Percentiles rank a stretch among this genome's conserved stretches.
Evolutionary conservation across 331 rosid species (phyloP).

Genomic region (Rhamnella rubrinervis): DNA sequence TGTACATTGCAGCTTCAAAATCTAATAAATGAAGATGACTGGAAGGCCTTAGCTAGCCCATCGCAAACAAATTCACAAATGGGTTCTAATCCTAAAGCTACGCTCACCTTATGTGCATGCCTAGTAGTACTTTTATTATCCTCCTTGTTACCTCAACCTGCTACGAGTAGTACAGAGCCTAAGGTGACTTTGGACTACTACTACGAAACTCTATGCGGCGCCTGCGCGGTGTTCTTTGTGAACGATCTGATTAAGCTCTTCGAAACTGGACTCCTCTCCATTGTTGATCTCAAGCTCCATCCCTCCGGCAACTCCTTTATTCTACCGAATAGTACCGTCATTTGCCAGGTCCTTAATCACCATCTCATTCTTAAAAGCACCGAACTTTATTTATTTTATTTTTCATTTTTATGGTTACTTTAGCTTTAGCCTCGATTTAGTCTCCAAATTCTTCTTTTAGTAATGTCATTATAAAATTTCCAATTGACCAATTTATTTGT

Average conservation of each 20-base stretch:
- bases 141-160: not conserved
- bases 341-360: conserved; percentile 20
- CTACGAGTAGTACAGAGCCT: not conserved
- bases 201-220: conserved; percentile 34
- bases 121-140: not conserved
- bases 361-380: too few relatives aligned
- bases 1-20: not conserved
- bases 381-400: not conserved
- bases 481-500: too few relatives aligned
- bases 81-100: not conserved
- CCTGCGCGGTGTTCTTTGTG: conserved; percentile 18
- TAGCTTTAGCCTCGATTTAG: too few relatives aligned
- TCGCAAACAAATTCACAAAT: not conserved
- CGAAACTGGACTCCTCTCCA: conserved; percentile 14
- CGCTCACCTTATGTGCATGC: not conserved
- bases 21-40: not conserved
- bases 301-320: conserved; percentile 36
- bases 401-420: too few relatives aligned
- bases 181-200: conserved; percentile 28
- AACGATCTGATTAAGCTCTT: conserved; percentile 30
- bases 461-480: too few relatives aligned
- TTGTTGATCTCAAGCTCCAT: conserved; percentile 28
- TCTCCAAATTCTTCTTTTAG: too few relatives aligned
- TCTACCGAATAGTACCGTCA: conserved; percentile 7
- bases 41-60: not conserved